Evolutionary conservation across 306 rosid species (phyloP), one percentile per base, ranked within the genome.

Genomic region (Quillaja saponaria): DNA sequence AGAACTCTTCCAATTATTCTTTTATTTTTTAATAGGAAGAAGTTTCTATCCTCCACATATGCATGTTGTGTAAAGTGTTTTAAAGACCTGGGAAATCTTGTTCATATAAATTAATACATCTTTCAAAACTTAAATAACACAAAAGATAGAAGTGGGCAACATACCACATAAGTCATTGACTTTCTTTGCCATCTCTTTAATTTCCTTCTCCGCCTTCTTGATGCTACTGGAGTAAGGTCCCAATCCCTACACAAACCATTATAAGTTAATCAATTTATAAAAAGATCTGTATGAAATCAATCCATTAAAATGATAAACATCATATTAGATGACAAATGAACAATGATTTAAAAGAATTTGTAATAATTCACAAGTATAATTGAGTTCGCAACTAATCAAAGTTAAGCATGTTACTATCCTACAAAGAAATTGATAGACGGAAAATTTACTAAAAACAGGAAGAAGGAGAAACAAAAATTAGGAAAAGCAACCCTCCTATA

Each of bases 101-200:
- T 25, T 25, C 31, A 25, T 2, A 25, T 25, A 25, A 25, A 4
- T 25, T 4, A 25, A 25, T 4, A 25, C 31, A 25, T 25, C 4
- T 25, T 25, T 1, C 2, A 25, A 25, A 25, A 25, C 2, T 25
- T 25, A 25, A 25, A 4, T 1, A 4, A 25, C 4, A 25, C 31
- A 25, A 25, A 1, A 25, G 31, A 25, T 25, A 4, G 55, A 18
- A 25, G 12, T n/a, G 40, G 25, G 18, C 17, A 18, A 55, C 79
- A 54, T 76, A 94, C 99, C 99, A 53, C 91, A 80, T 40, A 94
- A 75, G 71, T 94, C 99, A 76, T 94, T 94, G 61, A 94, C 95
- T 73, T 87, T 87, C 84, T 94, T 94, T 6, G 97, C 99, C 99
- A 83, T 84, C 6, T 85, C 99, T 77, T 94, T 94, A 33, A 94